Evolutionary conservation across 495 filamentous ascomycete genomes (phyloP).

Genomic region (Aspergillus nidulans): DNA sequence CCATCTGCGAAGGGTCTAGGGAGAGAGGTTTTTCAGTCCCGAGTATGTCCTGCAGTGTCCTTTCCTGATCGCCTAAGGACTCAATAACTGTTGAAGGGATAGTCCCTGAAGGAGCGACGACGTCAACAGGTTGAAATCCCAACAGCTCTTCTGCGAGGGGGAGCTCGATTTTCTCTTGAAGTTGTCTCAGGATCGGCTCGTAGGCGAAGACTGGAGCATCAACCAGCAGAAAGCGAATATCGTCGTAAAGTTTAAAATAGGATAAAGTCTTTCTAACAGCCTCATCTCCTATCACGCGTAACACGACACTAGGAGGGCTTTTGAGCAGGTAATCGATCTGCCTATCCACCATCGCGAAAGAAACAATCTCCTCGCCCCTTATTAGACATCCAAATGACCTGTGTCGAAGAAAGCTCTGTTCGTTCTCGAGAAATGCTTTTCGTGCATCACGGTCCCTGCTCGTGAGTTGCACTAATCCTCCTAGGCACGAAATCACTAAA

Average conservation of each 20-base stretch:
- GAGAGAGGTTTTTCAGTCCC: constrained; percentile 25
- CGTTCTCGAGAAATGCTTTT: constrained; percentile 44
- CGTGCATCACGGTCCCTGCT: constrained; percentile 24
- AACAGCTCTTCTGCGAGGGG: constrained; percentile 51
- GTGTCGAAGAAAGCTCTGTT: constrained; percentile 52
- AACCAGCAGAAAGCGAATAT: constrained; percentile 50
- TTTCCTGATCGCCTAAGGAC: background rate
- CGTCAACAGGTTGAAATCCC: constrained; percentile 21
- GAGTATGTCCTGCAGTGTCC: constrained; percentile 26
- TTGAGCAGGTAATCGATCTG: constrained; percentile 48
- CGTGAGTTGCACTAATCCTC: constrained; percentile 43
- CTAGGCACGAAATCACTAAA: constrained; percentile 38
- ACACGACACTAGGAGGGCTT: constrained; percentile 43
- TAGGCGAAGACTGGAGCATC: constrained; percentile 68
- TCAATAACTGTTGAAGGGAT: constrained; percentile 15
- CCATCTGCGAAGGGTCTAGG: constrained; percentile 56
- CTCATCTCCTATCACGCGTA: constrained; percentile 47
- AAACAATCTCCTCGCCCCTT: constrained; percentile 45
- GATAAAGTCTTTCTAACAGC: constrained; percentile 39
- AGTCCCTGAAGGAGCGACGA: constrained; percentile 15
- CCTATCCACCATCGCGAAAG: constrained; percentile 59
- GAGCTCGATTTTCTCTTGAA: constrained; percentile 54
- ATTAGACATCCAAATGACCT: constrained; percentile 58
- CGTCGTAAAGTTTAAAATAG: constrained; percentile 28
- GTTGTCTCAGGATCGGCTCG: constrained; percentile 59